phyloP scores from a whole-genome alignment of 2,329 filamentous ascomycete genomes.

The Fusarium odoratissimum region DNA sequence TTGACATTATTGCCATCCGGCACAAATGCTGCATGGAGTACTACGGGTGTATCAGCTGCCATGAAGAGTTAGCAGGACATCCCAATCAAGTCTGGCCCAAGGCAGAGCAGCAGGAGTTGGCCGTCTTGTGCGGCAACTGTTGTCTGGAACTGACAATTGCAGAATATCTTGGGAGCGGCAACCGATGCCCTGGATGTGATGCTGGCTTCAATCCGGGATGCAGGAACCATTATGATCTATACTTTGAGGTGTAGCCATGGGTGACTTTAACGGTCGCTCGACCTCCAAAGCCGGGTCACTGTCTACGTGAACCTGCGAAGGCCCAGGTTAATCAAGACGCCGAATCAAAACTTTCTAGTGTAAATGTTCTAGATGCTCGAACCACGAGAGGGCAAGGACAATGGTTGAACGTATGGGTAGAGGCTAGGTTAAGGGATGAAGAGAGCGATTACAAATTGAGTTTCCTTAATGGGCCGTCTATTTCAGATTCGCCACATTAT shows the following conservation, averaged over 20 bases:
- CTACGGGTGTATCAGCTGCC: constrained; percentile 26
- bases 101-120: constrained; percentile 8
- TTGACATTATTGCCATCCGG: constrained; percentile 18
- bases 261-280: background rate
- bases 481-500: fast-evolving
- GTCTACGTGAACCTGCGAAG: fast-evolving
- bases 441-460: background rate
- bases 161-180: background rate
- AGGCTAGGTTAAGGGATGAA: background rate
- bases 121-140: constrained; percentile 13
- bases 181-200: background rate
- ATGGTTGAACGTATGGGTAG: fast-evolving
- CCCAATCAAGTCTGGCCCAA: background rate
- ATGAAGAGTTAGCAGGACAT: constrained; percentile 14
- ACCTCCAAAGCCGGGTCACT: fast-evolving
- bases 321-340: too few relatives aligned
- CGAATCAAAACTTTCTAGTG: too few relatives aligned
- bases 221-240: constrained; percentile 11
- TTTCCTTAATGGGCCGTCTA: fast-evolving
- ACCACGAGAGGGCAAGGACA: background rate
- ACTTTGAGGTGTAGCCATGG: constrained; percentile 5
- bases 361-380: too few relatives aligned
- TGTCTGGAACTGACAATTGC: background rate
- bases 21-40: constrained; percentile 21
- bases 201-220: constrained; percentile 25